phyloP scores from a whole-genome alignment of 1,139 yeast genomes.

The Saccharomycopsis crataegensis region DNA sequence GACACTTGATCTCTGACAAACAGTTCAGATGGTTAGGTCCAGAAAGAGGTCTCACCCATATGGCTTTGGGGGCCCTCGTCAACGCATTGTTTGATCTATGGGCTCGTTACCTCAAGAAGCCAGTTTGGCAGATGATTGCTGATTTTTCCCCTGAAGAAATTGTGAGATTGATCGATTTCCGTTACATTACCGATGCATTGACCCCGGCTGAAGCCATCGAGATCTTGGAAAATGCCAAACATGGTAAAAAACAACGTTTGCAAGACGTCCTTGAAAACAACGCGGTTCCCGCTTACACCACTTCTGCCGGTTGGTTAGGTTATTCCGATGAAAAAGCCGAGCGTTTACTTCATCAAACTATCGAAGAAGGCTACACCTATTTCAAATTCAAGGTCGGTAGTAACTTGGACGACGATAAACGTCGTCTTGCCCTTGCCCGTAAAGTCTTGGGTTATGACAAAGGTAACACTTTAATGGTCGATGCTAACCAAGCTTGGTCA shows the following conservation, averaged over 20 bases:
- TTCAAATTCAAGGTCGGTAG: slow-evolving; percentile 39
- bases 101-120: slow-evolving; percentile 32
- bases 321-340: slow-evolving; percentile 36
- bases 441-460: slow-evolving; percentile 33
- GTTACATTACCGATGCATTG: slow-evolving; percentile 34
- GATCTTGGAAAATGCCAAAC: slow-evolving; percentile 27
- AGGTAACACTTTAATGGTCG: slow-evolving; percentile 29
- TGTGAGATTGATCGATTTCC: slow-evolving; percentile 36
- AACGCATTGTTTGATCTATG: slow-evolving; percentile 36
- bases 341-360: slow-evolving; percentile 28
- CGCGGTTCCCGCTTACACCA: slow-evolving; percentile 39
- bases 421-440: slow-evolving; percentile 32
- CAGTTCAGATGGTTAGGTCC: slow-evolving; percentile 38
- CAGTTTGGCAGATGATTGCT: slow-evolving; percentile 34
- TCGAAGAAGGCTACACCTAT: slow-evolving; percentile 33
- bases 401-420: slow-evolving; percentile 30
- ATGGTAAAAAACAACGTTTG: slow-evolving; percentile 30
- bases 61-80: slow-evolving; percentile 30
- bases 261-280: slow-evolving; percentile 29
- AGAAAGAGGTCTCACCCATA: slow-evolving; percentile 33
- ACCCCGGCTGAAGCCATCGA: slow-evolving; percentile 34
- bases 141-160: slow-evolving; percentile 37
- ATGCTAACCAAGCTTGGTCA: slow-evolving; percentile 36
- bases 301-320: slow-evolving; percentile 40
- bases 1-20: slow-evolving; percentile 31